These are phyloP conservation scores for Pseudozyma thailandica DNA, from an alignment of 1,284 basidiomycete species.

Conservation along the genomic window DNA sequence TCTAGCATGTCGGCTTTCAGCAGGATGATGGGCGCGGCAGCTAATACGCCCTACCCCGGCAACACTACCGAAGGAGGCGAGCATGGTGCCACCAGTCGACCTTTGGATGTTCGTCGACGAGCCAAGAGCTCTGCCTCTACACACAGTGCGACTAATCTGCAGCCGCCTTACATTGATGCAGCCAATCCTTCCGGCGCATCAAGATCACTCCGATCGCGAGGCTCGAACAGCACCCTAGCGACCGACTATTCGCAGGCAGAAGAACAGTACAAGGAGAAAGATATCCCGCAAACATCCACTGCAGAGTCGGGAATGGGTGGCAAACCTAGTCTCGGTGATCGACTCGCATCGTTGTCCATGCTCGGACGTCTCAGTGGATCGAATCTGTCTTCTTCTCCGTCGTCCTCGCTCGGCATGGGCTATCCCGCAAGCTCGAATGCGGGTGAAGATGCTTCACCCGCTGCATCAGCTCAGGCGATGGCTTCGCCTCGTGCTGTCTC, in stretches of 20 bases:
- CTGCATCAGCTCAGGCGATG: not conserved
- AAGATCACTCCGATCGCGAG: too few species aligned
- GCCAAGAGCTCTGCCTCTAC: constrained; percentile 13
- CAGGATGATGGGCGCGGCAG: constrained; percentile 35
- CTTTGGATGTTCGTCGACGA: not conserved
- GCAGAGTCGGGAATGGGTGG: not conserved
- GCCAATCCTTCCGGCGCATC: too few species aligned
- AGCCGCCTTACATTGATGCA: too few species aligned
- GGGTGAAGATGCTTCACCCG: too few species aligned
- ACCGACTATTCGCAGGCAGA: constrained; percentile 8
- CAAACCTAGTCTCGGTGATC: constrained; percentile 15
- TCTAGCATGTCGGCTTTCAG: constrained; percentile 73
- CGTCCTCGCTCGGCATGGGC: constrained; percentile 14
- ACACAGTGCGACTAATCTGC: not conserved
- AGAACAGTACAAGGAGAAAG: constrained; percentile 12
- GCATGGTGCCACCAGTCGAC: not conserved
- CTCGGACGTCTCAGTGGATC: constrained; percentile 49
- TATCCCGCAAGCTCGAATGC: too few species aligned
- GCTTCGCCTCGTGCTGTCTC: constrained; percentile 11
- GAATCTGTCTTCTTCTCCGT: constrained; percentile 10
- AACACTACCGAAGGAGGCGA: not conserved
- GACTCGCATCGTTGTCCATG: constrained; percentile 76
- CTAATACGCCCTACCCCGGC: not conserved
- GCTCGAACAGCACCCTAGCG: not conserved
- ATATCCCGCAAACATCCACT: not conserved